Evolutionary conservation across 495 filamentous ascomycete genomes (phyloP).

Genomic region (Xylaria flabelliformis): DNA sequence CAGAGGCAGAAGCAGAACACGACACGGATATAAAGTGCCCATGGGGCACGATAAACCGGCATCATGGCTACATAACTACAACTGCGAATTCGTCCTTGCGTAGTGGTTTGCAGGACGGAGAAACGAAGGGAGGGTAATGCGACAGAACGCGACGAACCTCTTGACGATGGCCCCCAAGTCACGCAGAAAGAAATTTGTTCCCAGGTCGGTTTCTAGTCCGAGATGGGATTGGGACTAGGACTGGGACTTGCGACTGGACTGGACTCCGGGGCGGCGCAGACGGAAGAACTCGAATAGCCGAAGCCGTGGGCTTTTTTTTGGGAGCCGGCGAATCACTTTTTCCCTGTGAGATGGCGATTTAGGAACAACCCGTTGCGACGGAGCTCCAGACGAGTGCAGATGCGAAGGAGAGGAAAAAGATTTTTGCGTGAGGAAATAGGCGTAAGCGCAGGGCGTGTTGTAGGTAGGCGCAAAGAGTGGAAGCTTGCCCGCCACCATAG

Average conservation of each 20-base stretch:
- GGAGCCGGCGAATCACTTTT: constrained; percentile 34
- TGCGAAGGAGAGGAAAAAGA: constrained; percentile 45
- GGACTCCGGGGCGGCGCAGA: constrained; percentile 14
- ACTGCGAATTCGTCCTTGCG: not conserved
- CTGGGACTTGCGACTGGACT: not conserved
- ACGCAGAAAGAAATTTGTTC: not conserved
- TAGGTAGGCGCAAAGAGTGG: too few species aligned
- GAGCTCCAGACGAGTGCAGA: constrained; percentile 30
- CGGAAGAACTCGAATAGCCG: constrained; percentile 44
- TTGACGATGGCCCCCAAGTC: constrained; percentile 10
- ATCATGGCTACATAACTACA: not conserved
- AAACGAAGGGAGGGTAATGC: constrained; percentile 1
- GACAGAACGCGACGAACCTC: constrained; percentile 26
- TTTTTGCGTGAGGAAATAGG: constrained; percentile 36
- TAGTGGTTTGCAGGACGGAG: not conserved
- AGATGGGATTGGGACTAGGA: not conserved
- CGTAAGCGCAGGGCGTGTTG: not conserved
- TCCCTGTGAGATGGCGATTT: constrained; percentile 25
- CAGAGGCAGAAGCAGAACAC: not conserved
- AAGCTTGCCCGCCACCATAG: too few species aligned
- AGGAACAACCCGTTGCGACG: constrained; percentile 8
- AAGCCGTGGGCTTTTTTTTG: constrained; percentile 29
- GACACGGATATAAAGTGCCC: not conserved
- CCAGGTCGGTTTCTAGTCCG: not conserved
- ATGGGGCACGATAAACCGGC: not conserved